phyloP scores from a whole-genome alignment of 2,329 filamentous ascomycete species.

The Alternaria viburni region DNA sequence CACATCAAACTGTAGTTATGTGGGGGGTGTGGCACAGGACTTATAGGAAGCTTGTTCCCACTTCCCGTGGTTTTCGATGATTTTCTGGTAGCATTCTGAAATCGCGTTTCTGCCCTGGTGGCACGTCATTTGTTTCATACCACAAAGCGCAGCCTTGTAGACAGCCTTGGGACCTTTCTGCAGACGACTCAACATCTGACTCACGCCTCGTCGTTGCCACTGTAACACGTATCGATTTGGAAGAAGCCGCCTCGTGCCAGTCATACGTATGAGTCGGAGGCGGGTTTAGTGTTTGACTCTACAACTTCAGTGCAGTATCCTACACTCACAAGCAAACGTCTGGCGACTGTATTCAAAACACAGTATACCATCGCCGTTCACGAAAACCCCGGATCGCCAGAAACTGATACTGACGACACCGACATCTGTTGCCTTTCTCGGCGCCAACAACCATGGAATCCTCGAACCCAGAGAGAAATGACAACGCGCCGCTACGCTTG shows the following conservation, averaged over 20 bases:
- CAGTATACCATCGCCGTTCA: background rate
- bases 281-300: background rate
- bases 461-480: slow-evolving; percentile 36
- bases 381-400: background rate
- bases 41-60: slow-evolving; percentile 9
- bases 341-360: background rate
- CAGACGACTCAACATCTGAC: slow-evolving; percentile 12
- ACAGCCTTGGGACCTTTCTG: slow-evolving; percentile 9
- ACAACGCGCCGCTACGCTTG: slow-evolving; percentile 42
- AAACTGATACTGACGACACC: background rate
- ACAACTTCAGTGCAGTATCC: background rate
- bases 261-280: slow-evolving; percentile 6
- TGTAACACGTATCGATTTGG: background rate
- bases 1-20: slow-evolving; percentile 7
- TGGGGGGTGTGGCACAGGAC: slow-evolving; percentile 7
- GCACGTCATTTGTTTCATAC: slow-evolving; percentile 12
- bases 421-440: background rate
- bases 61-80: background rate
- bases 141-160: slow-evolving; percentile 19
- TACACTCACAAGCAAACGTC: slow-evolving; percentile 2
- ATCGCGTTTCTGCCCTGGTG: background rate
- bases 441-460: slow-evolving; percentile 27
- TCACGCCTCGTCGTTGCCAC: slow-evolving; percentile 16
- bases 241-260: slow-evolving; percentile 7
- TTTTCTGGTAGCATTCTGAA: background rate